phyloP scores from a whole-genome alignment of 768 basidiomycete species.

The Hericium rajendrae region DNA sequence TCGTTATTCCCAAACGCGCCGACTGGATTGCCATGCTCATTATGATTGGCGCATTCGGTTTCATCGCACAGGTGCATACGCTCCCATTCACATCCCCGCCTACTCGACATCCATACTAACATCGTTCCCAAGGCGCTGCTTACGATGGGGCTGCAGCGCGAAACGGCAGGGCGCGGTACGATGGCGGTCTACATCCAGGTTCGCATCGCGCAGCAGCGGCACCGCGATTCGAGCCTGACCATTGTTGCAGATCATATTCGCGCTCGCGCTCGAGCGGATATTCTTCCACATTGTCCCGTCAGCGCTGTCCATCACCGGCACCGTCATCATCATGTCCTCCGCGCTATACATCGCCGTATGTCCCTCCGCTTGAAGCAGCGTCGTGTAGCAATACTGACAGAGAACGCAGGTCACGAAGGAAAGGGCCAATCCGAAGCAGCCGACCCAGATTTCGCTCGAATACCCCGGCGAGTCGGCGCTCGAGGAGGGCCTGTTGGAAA shows the following conservation, averaged over 20 bases:
- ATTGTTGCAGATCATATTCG: constrained; percentile 51
- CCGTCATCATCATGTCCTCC: constrained; percentile 49
- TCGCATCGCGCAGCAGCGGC: constrained; percentile 8
- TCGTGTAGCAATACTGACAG: neutral
- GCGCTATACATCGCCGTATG: constrained; percentile 59
- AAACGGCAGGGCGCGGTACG: constrained; percentile 54
- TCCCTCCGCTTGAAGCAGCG: neutral
- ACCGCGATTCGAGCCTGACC: constrained; percentile 1
- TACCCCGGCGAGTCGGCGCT: constrained; percentile 16
- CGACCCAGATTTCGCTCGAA: neutral
- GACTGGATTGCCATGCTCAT: constrained; percentile 38
- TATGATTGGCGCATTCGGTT: constrained; percentile 45
- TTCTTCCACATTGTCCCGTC: constrained; percentile 57
- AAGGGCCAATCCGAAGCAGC: constrained; percentile 2
- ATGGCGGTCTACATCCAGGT: constrained; percentile 53
- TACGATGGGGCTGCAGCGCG: constrained; percentile 53
- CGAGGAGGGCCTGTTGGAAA: constrained; percentile 19
- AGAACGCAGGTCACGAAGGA: constrained; percentile 15
- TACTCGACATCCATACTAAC: neutral
- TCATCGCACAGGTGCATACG: constrained; percentile 29
- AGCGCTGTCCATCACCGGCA: constrained; percentile 50
- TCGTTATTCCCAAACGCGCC: constrained; percentile 36
- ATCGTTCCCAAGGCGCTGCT: constrained; percentile 33
- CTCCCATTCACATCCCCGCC: neutral
- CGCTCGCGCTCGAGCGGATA: constrained; percentile 50